Evolutionary conservation across 169 alveolate species (phyloP), one percentile per base, ranked within the genome.

Genomic region (Theileria parva): DNA sequence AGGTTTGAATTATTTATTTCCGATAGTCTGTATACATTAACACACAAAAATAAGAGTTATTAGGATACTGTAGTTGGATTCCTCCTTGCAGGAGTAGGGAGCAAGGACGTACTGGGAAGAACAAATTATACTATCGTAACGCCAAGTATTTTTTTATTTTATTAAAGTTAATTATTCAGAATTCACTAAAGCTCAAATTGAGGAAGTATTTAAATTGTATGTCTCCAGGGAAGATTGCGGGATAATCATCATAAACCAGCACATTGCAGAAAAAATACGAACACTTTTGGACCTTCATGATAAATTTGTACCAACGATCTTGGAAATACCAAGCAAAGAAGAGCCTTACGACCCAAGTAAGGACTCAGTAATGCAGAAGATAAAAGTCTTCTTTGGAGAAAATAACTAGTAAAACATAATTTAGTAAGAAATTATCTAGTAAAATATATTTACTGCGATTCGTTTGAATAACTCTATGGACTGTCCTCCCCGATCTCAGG

Each of bases 21-120:
- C 12, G 53, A 44, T 44, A 44, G 53, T 11, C 25, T 28, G 17
- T 61, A 74, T 37, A 61, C 25, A n/a, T 21, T 32, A 30, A 30
- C n/a, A 23, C 57, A 79, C 28, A 6, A 34, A 2, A 79, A 48
- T 53, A 12, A 59, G 13, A 30, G 48, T 15, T 51, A 79, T 51
- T 80, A 88, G 93, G 93, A 88, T 69, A 85, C 93, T 30, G 93
- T 88, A 48, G 92, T 88, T 23, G 93, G 93, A 32, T 88, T 88
- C 80, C 79, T 88, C 63, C 74, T 88, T 71, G 93, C 93, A 19
- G 93, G 93, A 60, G 84, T 85, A 66, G 93, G 93, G 32, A 81
- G 86, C 86, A 81, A 88, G 75, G 93, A 88, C 85, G 93, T 92
- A 7, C 44, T 80, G 66, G 93, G 93, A 19, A 78, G 78, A 60